Evolutionary conservation across 2,329 filamentous ascomycete genomes (phyloP), one percentile per base, ranked within the genome.

Genomic region (Aspergillus hortae): DNA sequence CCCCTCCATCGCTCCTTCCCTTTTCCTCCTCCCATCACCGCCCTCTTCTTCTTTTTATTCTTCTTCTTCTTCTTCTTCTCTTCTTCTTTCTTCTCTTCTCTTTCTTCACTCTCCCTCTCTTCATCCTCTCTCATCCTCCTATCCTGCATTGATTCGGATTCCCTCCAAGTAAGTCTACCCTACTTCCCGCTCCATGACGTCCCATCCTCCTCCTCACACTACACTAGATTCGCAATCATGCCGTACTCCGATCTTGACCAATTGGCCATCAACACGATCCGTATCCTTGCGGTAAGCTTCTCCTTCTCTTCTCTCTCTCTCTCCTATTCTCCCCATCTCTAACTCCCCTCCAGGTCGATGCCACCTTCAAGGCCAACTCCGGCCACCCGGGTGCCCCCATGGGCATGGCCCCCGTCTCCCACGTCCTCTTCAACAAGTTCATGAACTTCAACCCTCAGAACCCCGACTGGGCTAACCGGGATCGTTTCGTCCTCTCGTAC

Each of bases 371-470:
- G 75, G 90, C 92, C 74, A 97, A 97, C 85, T 96, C 92, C 61
- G 94, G 94, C 73, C 94, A 99, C 80, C 94, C 94, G 69, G 94
- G 94, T 83, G 94, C 94, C 75, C 94, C 94, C 69, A 99, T 99
- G 94, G 86, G 84, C 72, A 83, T 97, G 90, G 94, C 94, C 70
- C 92, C 94, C 58, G 86, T 92, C 70, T 87, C 94, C 75, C 94
- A 97, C 83, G 90, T 97, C 69, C 85, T 99, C 61, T 99, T 90
- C 81, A 95, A 96, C 85, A 95, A 94, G 77, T 95, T 96, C 83
- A 90, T 99, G 90, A 95, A 80, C 75, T 99, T 96, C 85, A 99
- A 97, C 87, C 94, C 94, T 68, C 95, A 96, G 87, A 96, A 96
- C 85, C 90, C 94, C 66, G 82, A 90, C 61, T 99, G 92, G 92